phyloP scores from a whole-genome alignment of 768 basidiomycete genomes.

The Collybia sordida region DNA sequence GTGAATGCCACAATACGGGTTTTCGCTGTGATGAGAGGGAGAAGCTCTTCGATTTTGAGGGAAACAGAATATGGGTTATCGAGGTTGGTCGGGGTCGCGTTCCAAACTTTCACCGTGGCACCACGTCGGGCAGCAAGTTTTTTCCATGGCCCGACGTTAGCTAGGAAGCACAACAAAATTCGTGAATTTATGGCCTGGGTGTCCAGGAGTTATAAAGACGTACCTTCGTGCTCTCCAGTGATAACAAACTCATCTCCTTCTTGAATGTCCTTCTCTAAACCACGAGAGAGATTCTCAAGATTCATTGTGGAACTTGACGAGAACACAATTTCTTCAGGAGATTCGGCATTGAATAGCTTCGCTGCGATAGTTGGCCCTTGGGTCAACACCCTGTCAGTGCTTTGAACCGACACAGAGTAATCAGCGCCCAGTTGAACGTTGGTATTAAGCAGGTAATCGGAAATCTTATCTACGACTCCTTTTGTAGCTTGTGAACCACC shows the following conservation, averaged over 20 bases:
- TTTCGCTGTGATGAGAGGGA: constrained; percentile 59
- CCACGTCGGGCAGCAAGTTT: constrained; percentile 60
- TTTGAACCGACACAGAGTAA: constrained; percentile 56
- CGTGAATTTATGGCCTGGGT: too few species aligned
- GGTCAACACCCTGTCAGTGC: constrained; percentile 46
- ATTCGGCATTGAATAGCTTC: constrained; percentile 64
- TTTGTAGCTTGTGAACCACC: constrained; percentile 68
- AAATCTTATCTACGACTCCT: constrained; percentile 55
- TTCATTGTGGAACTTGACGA: constrained; percentile 68
- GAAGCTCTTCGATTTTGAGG: constrained; percentile 52
- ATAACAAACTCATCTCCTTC: constrained; percentile 73
- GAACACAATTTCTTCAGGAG: constrained; percentile 62
- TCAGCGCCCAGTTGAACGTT: constrained; percentile 76
- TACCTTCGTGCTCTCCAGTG: constrained; percentile 82
- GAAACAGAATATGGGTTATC: constrained; percentile 68
- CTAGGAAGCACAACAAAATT: constrained; percentile 31
- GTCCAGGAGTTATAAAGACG: constrained; percentile 2
- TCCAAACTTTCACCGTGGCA: constrained; percentile 61
- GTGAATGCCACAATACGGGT: constrained; percentile 76
- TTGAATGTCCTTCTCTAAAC: constrained; percentile 53
- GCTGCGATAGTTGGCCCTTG: constrained; percentile 52
- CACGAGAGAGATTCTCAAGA: constrained; percentile 66
- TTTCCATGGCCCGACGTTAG: constrained; percentile 79
- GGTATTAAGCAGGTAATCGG: constrained; percentile 67
- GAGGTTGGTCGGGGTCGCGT: constrained; percentile 40